Evolutionary conservation across 768 basidiomycete species (phyloP).

Genomic region (Boletus rubropictus): DNA sequence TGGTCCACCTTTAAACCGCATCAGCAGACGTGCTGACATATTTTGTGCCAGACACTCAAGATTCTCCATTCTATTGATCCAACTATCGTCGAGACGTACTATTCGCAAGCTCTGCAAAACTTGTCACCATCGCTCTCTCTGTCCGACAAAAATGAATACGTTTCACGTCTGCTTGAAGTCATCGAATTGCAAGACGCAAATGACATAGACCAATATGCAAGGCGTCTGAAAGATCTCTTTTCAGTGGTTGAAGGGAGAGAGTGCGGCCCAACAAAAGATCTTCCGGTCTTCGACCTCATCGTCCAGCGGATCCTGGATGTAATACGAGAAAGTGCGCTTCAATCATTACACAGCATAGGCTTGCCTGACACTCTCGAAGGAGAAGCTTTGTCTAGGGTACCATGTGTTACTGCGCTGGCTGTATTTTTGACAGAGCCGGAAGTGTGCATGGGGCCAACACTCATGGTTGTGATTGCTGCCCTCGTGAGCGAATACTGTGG

Average conservation of each 20-base stretch:
- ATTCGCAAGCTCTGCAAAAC: constrained; percentile 38
- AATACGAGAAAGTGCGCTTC: constrained; percentile 44
- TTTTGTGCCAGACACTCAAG: constrained; percentile 46
- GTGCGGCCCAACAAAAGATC: constrained; percentile 25
- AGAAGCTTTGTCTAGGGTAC: constrained; percentile 35
- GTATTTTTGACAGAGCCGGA: constrained; percentile 39
- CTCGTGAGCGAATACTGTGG: constrained; percentile 58
- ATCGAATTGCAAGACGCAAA: constrained; percentile 39
- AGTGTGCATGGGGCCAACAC: constrained; percentile 45
- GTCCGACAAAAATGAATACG: constrained; percentile 38
- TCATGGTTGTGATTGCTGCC: constrained; percentile 64
- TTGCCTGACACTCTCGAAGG: constrained; percentile 31
- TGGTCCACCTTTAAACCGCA: constrained; percentile 23
- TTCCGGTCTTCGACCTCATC: constrained; percentile 46
- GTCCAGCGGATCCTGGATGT: constrained; percentile 52
- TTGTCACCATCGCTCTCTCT: constrained; percentile 32
- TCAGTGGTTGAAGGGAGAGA: constrained; percentile 32
- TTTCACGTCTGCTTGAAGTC: constrained; percentile 50
- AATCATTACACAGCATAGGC: background rate
- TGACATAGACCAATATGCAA: constrained; percentile 58
- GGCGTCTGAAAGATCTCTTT: constrained; percentile 40
- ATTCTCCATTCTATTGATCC: constrained; percentile 55
- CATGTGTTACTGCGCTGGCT: constrained; percentile 41
- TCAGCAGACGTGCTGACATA: background rate
- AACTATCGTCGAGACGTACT: constrained; percentile 52